Percentiles rank a stretch among this genome's conserved stretches.
Conservation (phyloP, 2,329 filamentous ascomycete species). For the Tolypocladium endophyticum region DNA sequence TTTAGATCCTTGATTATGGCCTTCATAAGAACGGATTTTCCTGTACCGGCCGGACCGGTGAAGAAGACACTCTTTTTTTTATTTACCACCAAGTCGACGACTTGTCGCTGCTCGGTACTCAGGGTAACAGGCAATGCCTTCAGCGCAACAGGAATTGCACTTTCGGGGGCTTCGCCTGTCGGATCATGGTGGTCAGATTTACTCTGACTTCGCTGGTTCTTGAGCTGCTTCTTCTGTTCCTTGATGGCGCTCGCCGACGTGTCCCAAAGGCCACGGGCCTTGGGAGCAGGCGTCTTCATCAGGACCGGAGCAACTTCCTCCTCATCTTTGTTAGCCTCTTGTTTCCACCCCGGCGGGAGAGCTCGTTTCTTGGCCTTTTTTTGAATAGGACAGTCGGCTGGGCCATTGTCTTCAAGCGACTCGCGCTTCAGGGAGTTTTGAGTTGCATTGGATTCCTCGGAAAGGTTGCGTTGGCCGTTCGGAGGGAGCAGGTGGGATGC, state of each 20-base stretch:
- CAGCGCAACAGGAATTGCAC: slow-evolving; percentile 22
- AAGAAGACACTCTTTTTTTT: slow-evolving; percentile 88
- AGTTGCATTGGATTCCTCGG: slow-evolving; percentile 8
- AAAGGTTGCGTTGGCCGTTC: slow-evolving; percentile 6
- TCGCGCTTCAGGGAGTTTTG: slow-evolving; percentile 30
- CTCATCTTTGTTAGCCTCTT: slow-evolving; percentile 21
- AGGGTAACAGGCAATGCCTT: slow-evolving; percentile 52
- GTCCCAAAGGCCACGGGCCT: slow-evolving; percentile 50
- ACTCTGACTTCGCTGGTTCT: slow-evolving; percentile 36
- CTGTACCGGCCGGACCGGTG: slow-evolving; percentile 90
- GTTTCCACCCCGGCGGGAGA: slow-evolving; percentile 41
- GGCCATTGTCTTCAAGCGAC: slow-evolving; percentile 21
- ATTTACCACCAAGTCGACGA: slow-evolving; percentile 73
- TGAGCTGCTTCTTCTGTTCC: slow-evolving; percentile 66
- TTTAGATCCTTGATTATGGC: slow-evolving; percentile 78
- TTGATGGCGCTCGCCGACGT: slow-evolving; percentile 64
- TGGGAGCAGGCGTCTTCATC: slow-evolving; percentile 20
- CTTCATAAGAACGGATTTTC: slow-evolving; percentile 91
- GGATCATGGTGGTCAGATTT: slow-evolving; percentile 28
- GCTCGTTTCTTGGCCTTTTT: slow-evolving; percentile 49
- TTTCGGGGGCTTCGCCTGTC: slow-evolving; percentile 29
- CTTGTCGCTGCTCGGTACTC: slow-evolving; percentile 76
- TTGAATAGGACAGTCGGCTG: slow-evolving; percentile 10
- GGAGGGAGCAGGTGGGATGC: slow-evolving; percentile 35
- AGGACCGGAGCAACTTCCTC: slow-evolving; percentile 11